Evolutionary conservation across 1,139 yeast genomes (phyloP).

Genomic region (Scheffersomyces illinoinensis): DNA sequence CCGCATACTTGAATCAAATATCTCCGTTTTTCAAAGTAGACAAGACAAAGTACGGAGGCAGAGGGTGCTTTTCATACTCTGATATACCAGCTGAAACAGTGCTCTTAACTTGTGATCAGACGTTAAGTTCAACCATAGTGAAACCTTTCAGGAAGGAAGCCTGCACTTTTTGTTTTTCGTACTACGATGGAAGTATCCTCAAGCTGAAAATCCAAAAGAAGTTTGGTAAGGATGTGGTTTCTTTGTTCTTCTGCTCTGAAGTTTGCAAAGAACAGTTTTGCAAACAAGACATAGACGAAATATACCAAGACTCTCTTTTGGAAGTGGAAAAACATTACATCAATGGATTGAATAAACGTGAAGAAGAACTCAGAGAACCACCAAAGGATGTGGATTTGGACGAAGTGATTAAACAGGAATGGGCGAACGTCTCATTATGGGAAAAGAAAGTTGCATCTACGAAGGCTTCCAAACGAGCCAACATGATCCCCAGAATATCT

Average conservation of each 20-base stretch:
- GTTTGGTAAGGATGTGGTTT: conserved; percentile 7
- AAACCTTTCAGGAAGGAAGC: conserved; percentile 66
- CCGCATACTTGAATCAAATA: conserved; percentile 6
- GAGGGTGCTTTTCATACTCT: conserved; percentile 59
- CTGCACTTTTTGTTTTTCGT: conserved; percentile 56
- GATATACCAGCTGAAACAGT: conserved; percentile 42
- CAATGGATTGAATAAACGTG: conserved; percentile 24
- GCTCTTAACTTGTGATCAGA: conserved; percentile 40
- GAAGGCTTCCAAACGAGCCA: conserved; percentile 29
- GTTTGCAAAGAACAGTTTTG: conserved; percentile 41
- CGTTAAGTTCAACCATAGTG: conserved; percentile 50
- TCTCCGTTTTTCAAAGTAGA: conserved; percentile 38
- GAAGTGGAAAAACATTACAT: conserved; percentile 27
- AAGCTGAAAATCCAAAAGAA: conserved; percentile 29
- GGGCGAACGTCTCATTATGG: conserved; percentile 40
- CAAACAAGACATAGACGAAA: conserved; percentile 19
- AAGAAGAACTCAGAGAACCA: conserved; percentile 16
- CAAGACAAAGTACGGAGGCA: conserved; percentile 56
- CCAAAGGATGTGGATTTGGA: conserved; percentile 26
- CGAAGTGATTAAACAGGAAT: conserved; percentile 20
- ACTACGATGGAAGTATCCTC: conserved; percentile 50
- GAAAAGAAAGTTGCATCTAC: conserved; percentile 23
- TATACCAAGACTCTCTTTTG: conserved; percentile 25
- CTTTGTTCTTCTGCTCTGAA: conserved; percentile 57
- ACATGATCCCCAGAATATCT: conserved; percentile 33